Evolutionary conservation across 495 filamentous ascomycete genomes (phyloP), one percentile per base, ranked within the genome.

Genomic region (Tuber calosporum): DNA sequence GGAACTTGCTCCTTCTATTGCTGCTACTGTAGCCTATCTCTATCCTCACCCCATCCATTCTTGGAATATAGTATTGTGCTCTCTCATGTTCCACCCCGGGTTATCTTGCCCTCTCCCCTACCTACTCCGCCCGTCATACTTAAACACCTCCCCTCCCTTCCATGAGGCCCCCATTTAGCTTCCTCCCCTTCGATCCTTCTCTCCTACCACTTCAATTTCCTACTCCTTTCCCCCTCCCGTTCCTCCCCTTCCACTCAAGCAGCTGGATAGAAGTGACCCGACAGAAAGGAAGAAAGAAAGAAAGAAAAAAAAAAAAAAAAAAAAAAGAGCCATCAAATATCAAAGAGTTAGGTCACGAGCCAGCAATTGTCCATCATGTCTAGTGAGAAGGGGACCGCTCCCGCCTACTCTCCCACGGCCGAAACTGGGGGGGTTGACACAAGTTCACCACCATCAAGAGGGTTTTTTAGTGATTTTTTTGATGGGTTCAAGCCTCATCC

Each of bases 401-500:
- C 76, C 7, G 26, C 74, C 11, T 78, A 78, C 71, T 34, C 75
- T 42, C 72, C 70, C 58, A n/a, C 70, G 22, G 8, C 20, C 41
- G 42, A 68, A 17, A 68, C 75, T 2, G 53, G 53, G 26, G 53
- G 34, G 53, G 19, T 7, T 62, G 26, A 1, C 3, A 5, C 26
- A 17, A 4, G 13, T 62, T 62, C 26, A 62, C 15, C 53, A 30
- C 15, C 26, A 62, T 72, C 76, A 1, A 67, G 74, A 17, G 77
- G 79, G 69, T 79, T 85, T 11, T 68, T 87, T 0, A 80, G 83
- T 19, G 86, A 87, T 37, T 84, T 93, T 73, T 73, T 91, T 72
- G 89, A 96, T 82, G 90, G 92, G 80, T 97, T 98, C 86, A 89
- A 89, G 78, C 86, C 90, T 39, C 93, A 97, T 75, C 92, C 92